A percentile compares a stretch with the other conserved stretches of the same genome.
These are phyloP conservation scores for Clitopilus passeckerianus DNA, from an alignment of 768 basidiomycete species.

Conservation along the genomic window DNA sequence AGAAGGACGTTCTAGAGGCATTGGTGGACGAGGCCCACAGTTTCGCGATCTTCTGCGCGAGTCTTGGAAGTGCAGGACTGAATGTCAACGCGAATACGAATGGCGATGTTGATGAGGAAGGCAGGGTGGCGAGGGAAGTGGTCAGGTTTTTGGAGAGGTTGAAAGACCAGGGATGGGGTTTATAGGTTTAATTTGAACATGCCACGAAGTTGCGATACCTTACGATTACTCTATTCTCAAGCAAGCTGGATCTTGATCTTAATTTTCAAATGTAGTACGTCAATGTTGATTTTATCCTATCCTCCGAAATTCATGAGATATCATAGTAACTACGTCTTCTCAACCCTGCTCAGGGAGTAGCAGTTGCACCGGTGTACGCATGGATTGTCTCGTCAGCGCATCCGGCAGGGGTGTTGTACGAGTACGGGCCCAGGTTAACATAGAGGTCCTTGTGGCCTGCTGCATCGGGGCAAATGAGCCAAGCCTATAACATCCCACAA, in stretches of 20 bases:
- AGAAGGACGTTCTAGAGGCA: slow-evolving; percentile 21
- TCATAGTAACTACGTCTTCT: background rate
- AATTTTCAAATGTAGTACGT: background rate
- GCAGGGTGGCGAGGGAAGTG: slow-evolving; percentile 41
- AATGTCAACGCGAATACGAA: slow-evolving; percentile 10
- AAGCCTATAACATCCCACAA: slow-evolving; percentile 29
- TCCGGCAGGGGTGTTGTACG: slow-evolving; percentile 52
- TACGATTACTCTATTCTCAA: background rate
- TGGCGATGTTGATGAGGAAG: slow-evolving; percentile 26
- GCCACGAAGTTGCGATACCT: too few relatives aligned
- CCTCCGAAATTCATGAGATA: background rate
- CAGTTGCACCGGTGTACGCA: slow-evolving; percentile 52
- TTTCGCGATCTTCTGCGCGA: slow-evolving; percentile 43
- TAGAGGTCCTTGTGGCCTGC: slow-evolving; percentile 37
- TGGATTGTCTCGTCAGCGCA: slow-evolving; percentile 59
- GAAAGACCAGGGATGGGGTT: slow-evolving; percentile 13
- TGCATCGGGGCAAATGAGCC: slow-evolving; percentile 52
- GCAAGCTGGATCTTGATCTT: background rate
- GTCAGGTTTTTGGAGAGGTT: slow-evolving; percentile 49
- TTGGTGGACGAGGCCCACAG: slow-evolving; percentile 40
- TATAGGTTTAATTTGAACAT: background rate
- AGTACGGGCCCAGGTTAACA: slow-evolving; percentile 51
- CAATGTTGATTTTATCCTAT: background rate
- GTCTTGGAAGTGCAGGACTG: slow-evolving; percentile 16
- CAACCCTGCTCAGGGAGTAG: slow-evolving; percentile 19